Conservation (phyloP, 2,329 filamentous ascomycete species). For the Neofusicoccum ribis region DNA sequence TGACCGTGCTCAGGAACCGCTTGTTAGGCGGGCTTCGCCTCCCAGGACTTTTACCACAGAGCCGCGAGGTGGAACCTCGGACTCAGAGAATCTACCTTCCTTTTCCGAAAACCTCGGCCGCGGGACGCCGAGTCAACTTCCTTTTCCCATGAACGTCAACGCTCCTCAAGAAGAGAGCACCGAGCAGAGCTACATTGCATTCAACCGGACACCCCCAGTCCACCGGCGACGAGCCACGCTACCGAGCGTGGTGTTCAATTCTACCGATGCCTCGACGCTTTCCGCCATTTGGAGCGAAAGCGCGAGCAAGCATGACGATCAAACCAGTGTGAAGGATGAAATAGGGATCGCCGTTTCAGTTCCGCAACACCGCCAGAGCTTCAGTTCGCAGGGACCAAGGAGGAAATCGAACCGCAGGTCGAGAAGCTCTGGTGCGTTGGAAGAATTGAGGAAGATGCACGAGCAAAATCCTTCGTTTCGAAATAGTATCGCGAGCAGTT, state of each 20-base stretch:
- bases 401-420: constrained; percentile 33
- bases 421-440: constrained; percentile 39
- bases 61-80: not conserved
- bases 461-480: constrained; percentile 27
- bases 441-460: constrained; percentile 31
- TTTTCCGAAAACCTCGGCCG: constrained; percentile 33
- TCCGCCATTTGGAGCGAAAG: constrained; percentile 27
- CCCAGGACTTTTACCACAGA: constrained; percentile 2
- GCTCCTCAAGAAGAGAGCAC: constrained; percentile 28
- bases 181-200: constrained; percentile 35
- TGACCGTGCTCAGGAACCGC: constrained; percentile 11
- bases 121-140: constrained; percentile 38
- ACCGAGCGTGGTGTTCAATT: constrained; percentile 31
- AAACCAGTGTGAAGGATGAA: constrained; percentile 28
- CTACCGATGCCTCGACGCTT: constrained; percentile 31
- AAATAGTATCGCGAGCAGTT: constrained; percentile 37
- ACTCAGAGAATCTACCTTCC: constrained; percentile 11
- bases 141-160: constrained; percentile 44
- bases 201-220: constrained; percentile 29
- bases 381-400: constrained; percentile 20
- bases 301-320: constrained; percentile 33
- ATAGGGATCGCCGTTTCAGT: constrained; percentile 40
- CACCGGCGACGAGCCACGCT: constrained; percentile 37
- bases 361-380: constrained; percentile 24
- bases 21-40: not conserved